phyloP scores from a whole-genome alignment of 1,284 basidiomycete genomes.

The Apiotrichum siamense region DNA sequence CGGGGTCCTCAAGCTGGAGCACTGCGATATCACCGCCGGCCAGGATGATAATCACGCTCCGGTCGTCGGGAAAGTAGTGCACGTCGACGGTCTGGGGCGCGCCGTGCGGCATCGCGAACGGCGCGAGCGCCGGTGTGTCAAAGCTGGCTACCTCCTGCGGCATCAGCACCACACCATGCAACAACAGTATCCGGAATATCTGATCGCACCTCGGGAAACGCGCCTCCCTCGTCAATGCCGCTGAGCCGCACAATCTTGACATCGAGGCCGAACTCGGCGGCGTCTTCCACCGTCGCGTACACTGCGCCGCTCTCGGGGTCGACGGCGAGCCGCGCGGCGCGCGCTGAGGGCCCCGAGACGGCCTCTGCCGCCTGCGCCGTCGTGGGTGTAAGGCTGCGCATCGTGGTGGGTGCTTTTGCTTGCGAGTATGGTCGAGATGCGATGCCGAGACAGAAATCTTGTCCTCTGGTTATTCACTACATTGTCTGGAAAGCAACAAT shows the following conservation, averaged over 20 bases:
- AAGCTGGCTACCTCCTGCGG: constrained; percentile 26
- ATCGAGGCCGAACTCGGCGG: constrained; percentile 54
- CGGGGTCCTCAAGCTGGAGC: constrained; percentile 50
- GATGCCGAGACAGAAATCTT: too few species aligned
- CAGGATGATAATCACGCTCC: constrained; percentile 59
- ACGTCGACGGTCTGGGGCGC: constrained; percentile 56
- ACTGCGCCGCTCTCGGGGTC: constrained; percentile 63
- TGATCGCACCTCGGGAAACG: constrained; percentile 24
- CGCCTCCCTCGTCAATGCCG: constrained; percentile 12
- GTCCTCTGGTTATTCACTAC: too few species aligned
- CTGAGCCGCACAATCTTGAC: constrained; percentile 58
- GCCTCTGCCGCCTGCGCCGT: constrained; percentile 12
- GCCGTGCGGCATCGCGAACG: constrained; percentile 29
- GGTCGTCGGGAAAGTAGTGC: constrained; percentile 61
- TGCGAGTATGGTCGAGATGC: too few species aligned
- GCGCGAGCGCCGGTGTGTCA: constrained; percentile 28
- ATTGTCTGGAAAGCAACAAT: too few species aligned
- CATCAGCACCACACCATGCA: neutral
- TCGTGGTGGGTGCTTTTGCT: too few species aligned
- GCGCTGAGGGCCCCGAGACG: neutral
- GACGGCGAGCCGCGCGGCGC: constrained; percentile 34
- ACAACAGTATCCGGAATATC: too few species aligned
- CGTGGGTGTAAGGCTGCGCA: constrained; percentile 30
- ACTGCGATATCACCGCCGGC: constrained; percentile 72
- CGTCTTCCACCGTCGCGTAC: constrained; percentile 56